These are phyloP conservation scores for Hymenoscyphus repandus DNA, from an alignment of 2,329 filamentous ascomycete genomes.

Conservation along the genomic window DNA sequence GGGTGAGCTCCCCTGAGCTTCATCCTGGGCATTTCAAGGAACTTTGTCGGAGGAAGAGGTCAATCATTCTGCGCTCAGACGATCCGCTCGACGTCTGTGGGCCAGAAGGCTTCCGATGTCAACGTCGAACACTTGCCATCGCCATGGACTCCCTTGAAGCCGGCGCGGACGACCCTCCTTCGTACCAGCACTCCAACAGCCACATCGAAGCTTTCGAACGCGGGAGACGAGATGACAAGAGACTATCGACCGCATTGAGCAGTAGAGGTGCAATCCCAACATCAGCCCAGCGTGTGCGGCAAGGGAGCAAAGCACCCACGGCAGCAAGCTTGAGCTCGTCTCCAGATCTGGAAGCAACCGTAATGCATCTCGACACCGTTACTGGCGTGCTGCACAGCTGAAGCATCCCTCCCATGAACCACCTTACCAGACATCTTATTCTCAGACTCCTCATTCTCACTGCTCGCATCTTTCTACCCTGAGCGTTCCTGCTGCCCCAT, in stretches of 20 bases:
- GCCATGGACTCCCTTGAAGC: no score
- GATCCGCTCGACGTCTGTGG: slow-evolving; percentile 11
- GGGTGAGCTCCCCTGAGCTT: background rate
- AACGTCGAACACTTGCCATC: background rate
- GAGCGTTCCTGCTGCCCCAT: no score
- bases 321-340: slow-evolving; percentile 11
- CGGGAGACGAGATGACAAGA: slow-evolving; percentile 4
- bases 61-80: slow-evolving; percentile 12
- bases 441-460: background rate
- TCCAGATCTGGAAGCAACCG: slow-evolving; percentile 13
- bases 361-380: slow-evolving; percentile 2
- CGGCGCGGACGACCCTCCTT: background rate
- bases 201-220: background rate
- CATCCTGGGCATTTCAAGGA: background rate
- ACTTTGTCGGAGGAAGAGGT: background rate
- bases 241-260: background rate
- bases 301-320: slow-evolving; percentile 1
- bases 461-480: no score
- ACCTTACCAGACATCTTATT: background rate
- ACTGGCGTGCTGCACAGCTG: slow-evolving; percentile 4
- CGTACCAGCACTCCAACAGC: background rate
- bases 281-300: slow-evolving; percentile 2
- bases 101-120: slow-evolving; percentile 5
- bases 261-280: background rate
- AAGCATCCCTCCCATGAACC: slow-evolving; percentile 6